These are phyloP conservation scores for Pelomyxa schiedti DNA, from an alignment of 78 protist species.

Conservation along the genomic window DNA sequence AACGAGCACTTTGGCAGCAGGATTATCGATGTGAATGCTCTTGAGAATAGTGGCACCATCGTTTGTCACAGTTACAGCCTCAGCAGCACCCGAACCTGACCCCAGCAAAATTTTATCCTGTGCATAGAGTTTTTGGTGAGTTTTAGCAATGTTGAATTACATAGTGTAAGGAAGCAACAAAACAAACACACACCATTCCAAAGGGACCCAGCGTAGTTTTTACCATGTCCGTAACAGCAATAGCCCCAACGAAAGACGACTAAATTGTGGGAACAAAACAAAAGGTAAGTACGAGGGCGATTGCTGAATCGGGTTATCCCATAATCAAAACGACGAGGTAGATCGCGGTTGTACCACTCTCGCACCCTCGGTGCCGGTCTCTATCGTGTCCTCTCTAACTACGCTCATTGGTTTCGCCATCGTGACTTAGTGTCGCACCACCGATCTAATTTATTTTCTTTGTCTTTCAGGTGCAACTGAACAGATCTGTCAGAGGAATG, in stretches of 20 bases:
- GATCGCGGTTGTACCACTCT: too few relatives aligned
- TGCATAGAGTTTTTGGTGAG: not conserved
- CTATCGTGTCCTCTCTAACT: too few relatives aligned
- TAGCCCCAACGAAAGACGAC: constrained; percentile 80
- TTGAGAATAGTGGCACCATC: not conserved
- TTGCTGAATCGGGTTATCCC: not conserved
- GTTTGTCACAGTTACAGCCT: not conserved
- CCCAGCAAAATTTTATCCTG: not conserved
- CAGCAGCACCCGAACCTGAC: too few relatives aligned
- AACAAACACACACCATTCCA: constrained; percentile 74
- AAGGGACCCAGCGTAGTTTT: constrained; percentile 99
- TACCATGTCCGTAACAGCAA: constrained; percentile 95
- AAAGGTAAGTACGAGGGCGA: not conserved
- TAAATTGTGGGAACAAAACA: not conserved
- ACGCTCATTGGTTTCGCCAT: too few relatives aligned
- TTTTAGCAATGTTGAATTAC: not conserved
- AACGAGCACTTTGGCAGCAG: not conserved
- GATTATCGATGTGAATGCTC: too few relatives aligned
- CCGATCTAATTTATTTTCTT: too few relatives aligned
- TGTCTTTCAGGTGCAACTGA: too few relatives aligned
- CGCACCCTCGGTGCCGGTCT: too few relatives aligned
- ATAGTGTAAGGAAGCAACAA: not conserved
- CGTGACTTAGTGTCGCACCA: too few relatives aligned
- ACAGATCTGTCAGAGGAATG: too few relatives aligned
- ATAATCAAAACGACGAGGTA: too few relatives aligned